Conservation (phyloP, 306 rosid species). For the Cajanus cajan region DNA sequence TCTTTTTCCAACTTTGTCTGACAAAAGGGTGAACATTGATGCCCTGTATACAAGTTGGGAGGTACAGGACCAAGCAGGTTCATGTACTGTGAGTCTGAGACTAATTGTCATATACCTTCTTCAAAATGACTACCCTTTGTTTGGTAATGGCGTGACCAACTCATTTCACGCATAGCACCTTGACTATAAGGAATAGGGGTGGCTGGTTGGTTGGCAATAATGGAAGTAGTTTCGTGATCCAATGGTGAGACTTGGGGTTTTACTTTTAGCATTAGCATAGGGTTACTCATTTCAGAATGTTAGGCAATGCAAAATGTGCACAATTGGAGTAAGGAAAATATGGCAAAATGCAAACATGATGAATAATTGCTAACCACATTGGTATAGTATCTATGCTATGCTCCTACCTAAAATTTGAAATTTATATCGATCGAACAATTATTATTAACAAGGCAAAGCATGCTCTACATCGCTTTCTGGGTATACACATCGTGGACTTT, state of each 20-base stretch:
- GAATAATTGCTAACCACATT: conserved; percentile 19
- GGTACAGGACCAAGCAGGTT: conserved; percentile 31
- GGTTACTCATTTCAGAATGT: not conserved
- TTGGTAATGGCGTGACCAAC: conserved; percentile 32
- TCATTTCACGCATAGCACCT: conserved; percentile 14
- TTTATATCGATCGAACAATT: conserved; percentile 3
- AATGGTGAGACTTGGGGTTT: not conserved
- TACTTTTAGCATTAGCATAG: not conserved
- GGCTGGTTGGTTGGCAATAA: conserved; percentile 11
- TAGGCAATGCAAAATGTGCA: conserved; percentile 16
- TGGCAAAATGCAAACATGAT: conserved; percentile 19
- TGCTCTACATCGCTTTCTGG: not conserved
- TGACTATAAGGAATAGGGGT: conserved; percentile 23
- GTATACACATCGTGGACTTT: conserved; percentile 5
- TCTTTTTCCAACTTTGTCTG: conserved; percentile 43
- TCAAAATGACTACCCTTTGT: conserved; percentile 24
- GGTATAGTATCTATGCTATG: conserved; percentile 12
- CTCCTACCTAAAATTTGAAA: conserved; percentile 36
- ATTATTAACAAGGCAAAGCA: conserved; percentile 23
- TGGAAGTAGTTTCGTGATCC: conserved; percentile 14
- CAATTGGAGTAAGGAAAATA: conserved; percentile 21
- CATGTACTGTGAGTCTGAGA: not conserved
- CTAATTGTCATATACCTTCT: conserved; percentile 18
- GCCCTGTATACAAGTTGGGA: conserved; percentile 36
- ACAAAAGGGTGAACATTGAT: conserved; percentile 42